These are phyloP conservation scores for Penicillium atrosanguineum DNA, from an alignment of 495 filamentous ascomycete genomes.

Conservation along the genomic window DNA sequence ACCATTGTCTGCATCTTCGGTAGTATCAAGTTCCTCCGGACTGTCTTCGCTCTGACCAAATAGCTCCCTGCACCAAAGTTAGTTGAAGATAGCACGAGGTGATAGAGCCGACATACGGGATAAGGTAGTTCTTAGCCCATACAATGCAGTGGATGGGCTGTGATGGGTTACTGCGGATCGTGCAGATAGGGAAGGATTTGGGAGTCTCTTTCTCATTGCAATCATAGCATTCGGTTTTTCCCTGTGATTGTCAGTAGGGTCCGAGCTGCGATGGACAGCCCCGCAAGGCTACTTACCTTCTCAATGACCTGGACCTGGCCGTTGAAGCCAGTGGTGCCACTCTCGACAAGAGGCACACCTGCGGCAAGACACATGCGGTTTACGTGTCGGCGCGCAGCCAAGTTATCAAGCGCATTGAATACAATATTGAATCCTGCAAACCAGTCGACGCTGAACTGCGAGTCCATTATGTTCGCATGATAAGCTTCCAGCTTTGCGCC, in stretches of 20 bases:
- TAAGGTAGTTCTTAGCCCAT: constrained; percentile 97
- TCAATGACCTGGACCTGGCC: constrained; percentile 96
- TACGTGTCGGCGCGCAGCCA: constrained; percentile 91
- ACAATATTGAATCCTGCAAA: constrained; percentile 80
- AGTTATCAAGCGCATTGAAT: constrained; percentile 96
- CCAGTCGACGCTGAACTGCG: constrained; percentile 87
- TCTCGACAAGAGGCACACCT: constrained; percentile 88
- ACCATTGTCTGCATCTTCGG: constrained; percentile 80
- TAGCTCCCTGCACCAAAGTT: constrained; percentile 57
- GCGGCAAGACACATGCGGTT: constrained; percentile 97
- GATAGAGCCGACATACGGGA: constrained; percentile 53
- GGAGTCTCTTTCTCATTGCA: constrained; percentile 85
- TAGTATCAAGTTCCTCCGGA: constrained; percentile 63
- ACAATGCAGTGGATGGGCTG: constrained; percentile 99
- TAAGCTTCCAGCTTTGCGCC: constrained; percentile 84
- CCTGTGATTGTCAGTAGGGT: constrained; percentile 36
- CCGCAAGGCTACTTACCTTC: constrained; percentile 50
- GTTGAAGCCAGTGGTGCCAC: constrained; percentile 96
- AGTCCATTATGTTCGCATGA: constrained; percentile 94
- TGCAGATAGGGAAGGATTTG: constrained; percentile 92
- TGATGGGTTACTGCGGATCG: constrained; percentile 89
- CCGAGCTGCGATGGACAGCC: background rate
- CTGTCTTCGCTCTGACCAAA: constrained; percentile 91
- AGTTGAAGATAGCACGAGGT: constrained; percentile 1
- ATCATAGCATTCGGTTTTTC: constrained; percentile 95